These are phyloP conservation scores for Solanum tarapatanum DNA, from an alignment of 257 asterid species.

Conservation along the genomic window DNA sequence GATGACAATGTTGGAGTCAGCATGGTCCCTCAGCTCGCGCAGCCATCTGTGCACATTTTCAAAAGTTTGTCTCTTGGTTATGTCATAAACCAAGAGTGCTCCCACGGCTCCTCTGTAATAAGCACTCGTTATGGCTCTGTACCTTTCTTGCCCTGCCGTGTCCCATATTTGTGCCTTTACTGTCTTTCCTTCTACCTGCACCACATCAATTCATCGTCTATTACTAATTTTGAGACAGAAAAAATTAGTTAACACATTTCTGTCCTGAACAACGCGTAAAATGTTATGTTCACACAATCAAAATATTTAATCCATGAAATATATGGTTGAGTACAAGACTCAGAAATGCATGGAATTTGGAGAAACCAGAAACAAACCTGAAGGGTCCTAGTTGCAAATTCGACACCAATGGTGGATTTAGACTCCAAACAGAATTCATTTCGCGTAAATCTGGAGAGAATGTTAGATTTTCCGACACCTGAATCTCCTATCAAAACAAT, in stretches of 20 bases:
- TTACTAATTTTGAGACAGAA: background rate
- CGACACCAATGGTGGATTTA: slow-evolving; percentile 42
- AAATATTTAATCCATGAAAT: background rate
- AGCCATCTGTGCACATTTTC: slow-evolving; percentile 34
- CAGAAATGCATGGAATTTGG: background rate
- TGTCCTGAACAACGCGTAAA: background rate
- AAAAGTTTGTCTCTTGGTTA: slow-evolving; percentile 31
- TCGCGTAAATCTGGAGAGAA: slow-evolving; percentile 34
- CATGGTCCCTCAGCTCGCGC: slow-evolving; percentile 33
- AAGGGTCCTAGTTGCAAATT: slow-evolving; percentile 40
- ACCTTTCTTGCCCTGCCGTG: slow-evolving; percentile 45
- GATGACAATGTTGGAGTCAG: slow-evolving; percentile 39
- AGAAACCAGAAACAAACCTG: slow-evolving; percentile 15
- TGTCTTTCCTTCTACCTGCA: slow-evolving; percentile 38
- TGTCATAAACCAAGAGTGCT: slow-evolving; percentile 32
- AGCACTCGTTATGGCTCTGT: slow-evolving; percentile 38
- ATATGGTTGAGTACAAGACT: background rate
- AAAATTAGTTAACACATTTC: background rate
- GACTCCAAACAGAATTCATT: slow-evolving; percentile 38
- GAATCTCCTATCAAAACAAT: slow-evolving; percentile 37
- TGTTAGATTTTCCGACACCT: slow-evolving; percentile 35
- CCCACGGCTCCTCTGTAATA: slow-evolving; percentile 48
- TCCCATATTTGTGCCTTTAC: slow-evolving; percentile 52
- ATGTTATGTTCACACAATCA: background rate
- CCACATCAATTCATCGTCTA: background rate